Evolutionary conservation across 2,329 filamentous ascomycete genomes (phyloP), one percentile per base, ranked within the genome.

Genomic region (Xylariaceae sp.): DNA sequence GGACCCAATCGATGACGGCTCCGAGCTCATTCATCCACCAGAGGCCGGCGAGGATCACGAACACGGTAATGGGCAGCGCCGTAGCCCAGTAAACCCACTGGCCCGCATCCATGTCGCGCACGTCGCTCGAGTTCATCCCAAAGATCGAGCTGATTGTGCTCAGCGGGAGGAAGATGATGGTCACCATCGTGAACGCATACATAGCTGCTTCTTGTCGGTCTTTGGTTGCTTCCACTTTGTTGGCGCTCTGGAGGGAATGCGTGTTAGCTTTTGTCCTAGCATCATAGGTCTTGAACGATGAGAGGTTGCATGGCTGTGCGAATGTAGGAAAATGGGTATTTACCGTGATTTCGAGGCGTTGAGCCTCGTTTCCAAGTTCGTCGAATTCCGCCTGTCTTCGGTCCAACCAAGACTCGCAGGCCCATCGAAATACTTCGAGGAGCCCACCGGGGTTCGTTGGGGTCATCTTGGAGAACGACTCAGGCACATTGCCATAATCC

Each of bases 81-180:
- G 67, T 62, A 2, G 61, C 64, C 73, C 73, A 78, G 55, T 73
- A 78, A 3, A 68, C 51, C 67, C 70, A 72, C 55, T 76, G 71
- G 3, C 60, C 60, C 8, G 57, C 55, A n/a, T 68, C 59, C 65
- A 74, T 72, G 48, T 76, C 66, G 19, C 72, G 65, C 4, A 76
- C 61, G 49, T 76, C 73, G 37, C 57, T 59, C 3, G 71, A 72
- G 53, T 77, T 76, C 71, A 77, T 76, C 40, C 73, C 73, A 48
- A 77, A 59, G 39, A 66, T 63, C 38, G 60, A 63, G 3, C 57
- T 56, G 18, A 65, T 55, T 35, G 56, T 52, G 22, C 56, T 55
- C n/a, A 60, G 51, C 54, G 65, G 65, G 11, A 68, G 46, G 47
- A 68, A 68, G 16, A 69, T 54, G 11, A 66, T 55, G 2, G 65